These are phyloP conservation scores for Elaphomyces granulatus DNA, from an alignment of 495 filamentous ascomycete species.

Conservation along the genomic window DNA sequence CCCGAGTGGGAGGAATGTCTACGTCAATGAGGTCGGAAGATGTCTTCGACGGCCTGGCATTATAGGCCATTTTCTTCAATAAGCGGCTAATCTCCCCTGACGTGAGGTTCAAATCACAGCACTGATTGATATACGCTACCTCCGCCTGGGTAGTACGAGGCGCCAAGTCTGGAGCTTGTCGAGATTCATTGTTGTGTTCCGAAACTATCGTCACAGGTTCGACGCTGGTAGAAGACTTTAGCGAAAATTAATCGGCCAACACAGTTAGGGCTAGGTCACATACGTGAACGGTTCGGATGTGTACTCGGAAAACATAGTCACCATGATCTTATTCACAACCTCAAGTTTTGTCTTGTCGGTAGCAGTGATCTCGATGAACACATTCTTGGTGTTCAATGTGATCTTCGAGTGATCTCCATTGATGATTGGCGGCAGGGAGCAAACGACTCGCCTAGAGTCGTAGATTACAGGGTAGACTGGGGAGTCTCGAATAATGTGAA, in stretches of 20 bases:
- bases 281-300: conserved; percentile 72
- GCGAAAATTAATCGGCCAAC: too few species aligned
- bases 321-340: conserved; percentile 86
- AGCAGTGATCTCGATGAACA: conserved; percentile 97
- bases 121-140: conserved; percentile 82
- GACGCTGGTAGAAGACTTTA: conserved; percentile 40
- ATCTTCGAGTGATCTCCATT: conserved; percentile 97
- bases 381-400: conserved; percentile 69
- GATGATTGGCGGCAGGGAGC: conserved; percentile 94
- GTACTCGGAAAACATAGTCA: conserved; percentile 95
- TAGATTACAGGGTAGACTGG: conserved; percentile 95
- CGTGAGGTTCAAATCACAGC: conserved; percentile 65
- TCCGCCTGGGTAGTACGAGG: conserved; percentile 66
- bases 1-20: conserved; percentile 71
- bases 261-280: conserved; percentile 5
- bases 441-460: conserved; percentile 74
- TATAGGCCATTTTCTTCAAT: conserved; percentile 75
- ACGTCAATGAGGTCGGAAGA: conserved; percentile 59
- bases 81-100: conserved; percentile 57
- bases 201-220: conserved; percentile 88
- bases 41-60: conserved; percentile 51
- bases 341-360: conserved; percentile 94
- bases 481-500: conserved; percentile 87
- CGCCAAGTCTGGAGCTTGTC: conserved; percentile 63
- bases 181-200: conserved; percentile 71